Percentiles rank a stretch among this genome's conserved stretches.
Evolutionary conservation across 306 rosid genomes (phyloP).

Genomic region (Malus orientalis): DNA sequence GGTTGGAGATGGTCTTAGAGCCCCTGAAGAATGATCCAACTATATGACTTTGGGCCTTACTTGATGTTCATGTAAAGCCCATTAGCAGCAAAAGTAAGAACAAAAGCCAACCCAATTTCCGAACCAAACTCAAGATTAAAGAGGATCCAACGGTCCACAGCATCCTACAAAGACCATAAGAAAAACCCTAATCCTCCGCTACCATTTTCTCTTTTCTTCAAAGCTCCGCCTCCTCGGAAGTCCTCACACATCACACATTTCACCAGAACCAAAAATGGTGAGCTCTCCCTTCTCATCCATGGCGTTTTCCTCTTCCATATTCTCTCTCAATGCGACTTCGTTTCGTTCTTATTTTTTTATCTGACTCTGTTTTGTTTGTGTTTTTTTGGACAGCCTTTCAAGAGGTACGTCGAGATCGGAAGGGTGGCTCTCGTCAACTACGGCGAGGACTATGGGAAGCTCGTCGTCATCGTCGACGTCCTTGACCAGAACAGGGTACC

Average conservation of each 20-base stretch:
- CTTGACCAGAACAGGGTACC: constrained; percentile 78
- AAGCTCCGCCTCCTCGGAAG: neutral
- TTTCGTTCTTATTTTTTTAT: neutral
- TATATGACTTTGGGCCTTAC: neutral
- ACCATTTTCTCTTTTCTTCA: neutral
- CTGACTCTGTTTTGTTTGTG: neutral
- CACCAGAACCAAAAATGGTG: constrained; percentile 38
- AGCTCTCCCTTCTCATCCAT: neutral
- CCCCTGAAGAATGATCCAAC: too few species aligned
- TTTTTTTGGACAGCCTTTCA: constrained; percentile 56
- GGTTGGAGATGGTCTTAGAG: accelerated
- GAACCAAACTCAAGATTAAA: neutral
- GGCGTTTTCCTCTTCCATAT: neutral
- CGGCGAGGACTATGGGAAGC: constrained; percentile 81
- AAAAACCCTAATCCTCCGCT: constrained; percentile 15
- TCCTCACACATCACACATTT: constrained; percentile 8
- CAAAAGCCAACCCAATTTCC: neutral
- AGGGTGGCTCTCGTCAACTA: constrained; percentile 88
- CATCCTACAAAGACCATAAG: neutral
- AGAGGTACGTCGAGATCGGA: constrained; percentile 90
- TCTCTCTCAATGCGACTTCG: neutral
- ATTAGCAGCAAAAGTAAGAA: neutral
- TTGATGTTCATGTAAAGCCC: neutral
- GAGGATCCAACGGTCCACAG: neutral
- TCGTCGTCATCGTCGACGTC: constrained; percentile 89